phyloP scores from a whole-genome alignment of 2,329 filamentous ascomycete species.

The Whalleya microplaca region DNA sequence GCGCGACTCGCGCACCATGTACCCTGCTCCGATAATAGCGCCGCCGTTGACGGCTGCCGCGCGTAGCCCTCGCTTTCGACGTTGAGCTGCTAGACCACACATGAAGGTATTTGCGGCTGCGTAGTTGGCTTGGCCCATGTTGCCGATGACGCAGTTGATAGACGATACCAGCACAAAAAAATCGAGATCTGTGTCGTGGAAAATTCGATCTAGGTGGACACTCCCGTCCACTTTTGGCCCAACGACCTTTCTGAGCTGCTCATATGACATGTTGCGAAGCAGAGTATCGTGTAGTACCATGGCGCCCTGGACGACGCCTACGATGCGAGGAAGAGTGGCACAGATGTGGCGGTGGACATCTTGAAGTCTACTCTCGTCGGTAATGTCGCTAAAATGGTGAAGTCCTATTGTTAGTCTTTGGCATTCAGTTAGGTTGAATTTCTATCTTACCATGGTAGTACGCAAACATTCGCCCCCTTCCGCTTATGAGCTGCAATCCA shows the following conservation, averaged over 20 bases:
- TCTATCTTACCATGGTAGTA: too few relatives aligned
- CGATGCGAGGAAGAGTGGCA: slow-evolving; percentile 23
- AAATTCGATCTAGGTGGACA: slow-evolving; percentile 32
- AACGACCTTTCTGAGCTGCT: slow-evolving; percentile 20
- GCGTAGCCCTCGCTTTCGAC: slow-evolving; percentile 18
- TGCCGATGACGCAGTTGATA: slow-evolving; percentile 34
- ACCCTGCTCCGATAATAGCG: slow-evolving; percentile 24
- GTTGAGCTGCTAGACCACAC: slow-evolving; percentile 16
- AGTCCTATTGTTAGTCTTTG: too few relatives aligned
- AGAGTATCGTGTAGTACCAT: slow-evolving; percentile 32
- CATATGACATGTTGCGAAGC: slow-evolving; percentile 27
- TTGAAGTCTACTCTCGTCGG: too few relatives aligned
- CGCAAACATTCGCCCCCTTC: too few relatives aligned
- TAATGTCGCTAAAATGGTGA: too few relatives aligned
- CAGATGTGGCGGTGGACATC: too few relatives aligned
- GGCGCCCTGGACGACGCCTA: slow-evolving; percentile 27
- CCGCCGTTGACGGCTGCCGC: slow-evolving; percentile 17
- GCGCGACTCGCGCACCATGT: slow-evolving; percentile 12
- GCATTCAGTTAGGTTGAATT: too few relatives aligned
- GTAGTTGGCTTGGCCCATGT: slow-evolving; percentile 49
- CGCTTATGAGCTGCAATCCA: too few relatives aligned
- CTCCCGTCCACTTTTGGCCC: slow-evolving; percentile 32
- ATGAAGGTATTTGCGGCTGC: slow-evolving; percentile 43
- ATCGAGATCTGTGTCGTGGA: slow-evolving; percentile 9
- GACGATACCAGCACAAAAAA: slow-evolving; percentile 43